Evolutionary conservation across 352 stramenopile genomes (phyloP), one percentile per base, ranked within the genome.

Genomic region (Phytopythium helicoides): DNA sequence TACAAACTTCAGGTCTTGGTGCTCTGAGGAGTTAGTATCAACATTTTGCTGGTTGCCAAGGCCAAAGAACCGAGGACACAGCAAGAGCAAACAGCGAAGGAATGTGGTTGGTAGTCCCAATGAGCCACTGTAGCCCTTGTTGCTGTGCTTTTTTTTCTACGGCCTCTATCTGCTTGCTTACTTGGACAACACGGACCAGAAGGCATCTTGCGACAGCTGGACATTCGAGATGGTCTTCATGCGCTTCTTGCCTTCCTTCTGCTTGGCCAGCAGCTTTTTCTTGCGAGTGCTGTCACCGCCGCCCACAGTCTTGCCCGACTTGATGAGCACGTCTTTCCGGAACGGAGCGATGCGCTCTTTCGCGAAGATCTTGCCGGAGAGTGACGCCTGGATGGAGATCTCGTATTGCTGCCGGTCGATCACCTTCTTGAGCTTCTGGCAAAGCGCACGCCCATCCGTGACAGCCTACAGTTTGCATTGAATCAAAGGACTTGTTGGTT

Each of bases 191-290:
- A 99, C 96, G 22, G 96, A 97, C 89, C 98, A 98, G 68, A 99
- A 99, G 16, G 96, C 97, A 51, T 97, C 96, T 71, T 99, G 97
- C 46, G 87, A 97, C 36, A 99, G 79, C 59, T 95, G 79, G 4
- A 99, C 96, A 56, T 97, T 98, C 8, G 96, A 93, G 41, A 98
- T 86, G 14, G 92, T 96, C 74, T 98, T 97, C 74, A 98, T 95
- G 52, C 92, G 91, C 55, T 97, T 97, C 80, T 99, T 99, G 56
- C 97, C 97, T 52, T 97, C 77, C 68, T 99, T 99, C 70, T 99
- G 97, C 75, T 99, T 99, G 59, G 99, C 97, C 12, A 99, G 68
- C 26, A 99, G 79, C 63, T 99, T 99, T 60, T 98, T 98, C 71
- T 99, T 99, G 46, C 97, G 78, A 44, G 94, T 98, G 38, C 94